Evolutionary conservation across 2,329 filamentous ascomycete species (phyloP).

Genomic region (Monosporascus sp.): DNA sequence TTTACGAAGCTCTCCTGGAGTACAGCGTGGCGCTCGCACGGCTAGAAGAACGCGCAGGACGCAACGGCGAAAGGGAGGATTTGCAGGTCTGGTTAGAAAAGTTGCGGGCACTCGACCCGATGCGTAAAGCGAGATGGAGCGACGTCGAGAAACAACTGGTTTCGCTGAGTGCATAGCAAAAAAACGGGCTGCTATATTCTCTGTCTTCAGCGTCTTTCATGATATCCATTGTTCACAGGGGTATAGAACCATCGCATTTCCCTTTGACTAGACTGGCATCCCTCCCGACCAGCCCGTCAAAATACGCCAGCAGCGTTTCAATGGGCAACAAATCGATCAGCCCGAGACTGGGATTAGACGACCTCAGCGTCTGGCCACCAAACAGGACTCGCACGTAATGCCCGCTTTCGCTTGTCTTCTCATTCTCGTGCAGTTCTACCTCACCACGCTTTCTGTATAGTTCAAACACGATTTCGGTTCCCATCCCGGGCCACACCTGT

Average conservation of each 20-base stretch:
- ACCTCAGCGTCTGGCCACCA: constrained; percentile 60
- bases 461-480: constrained; percentile 72
- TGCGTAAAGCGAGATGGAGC: constrained; percentile 67
- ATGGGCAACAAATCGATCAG: constrained; percentile 65
- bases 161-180: not conserved
- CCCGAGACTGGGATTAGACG: constrained; percentile 64
- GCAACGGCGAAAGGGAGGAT: constrained; percentile 37
- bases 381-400: constrained; percentile 65
- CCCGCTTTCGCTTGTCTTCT: constrained; percentile 10
- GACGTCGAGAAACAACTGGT: constrained; percentile 49
- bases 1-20: constrained; percentile 80
- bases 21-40: constrained; percentile 57
- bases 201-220: too few relatives aligned
- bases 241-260: constrained; percentile 19
- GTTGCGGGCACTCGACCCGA: constrained; percentile 62
- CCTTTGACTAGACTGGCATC: constrained; percentile 38
- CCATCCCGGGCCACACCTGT: constrained; percentile 69
- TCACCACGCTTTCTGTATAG: constrained; percentile 46
- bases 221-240: too few relatives aligned
- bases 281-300: constrained; percentile 64
- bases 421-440: constrained; percentile 5
- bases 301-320: constrained; percentile 59
- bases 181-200: not conserved
- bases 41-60: constrained; percentile 38
- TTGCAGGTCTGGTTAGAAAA: constrained; percentile 54